These are phyloP conservation scores for Nicotiana otophora DNA, from an alignment of 257 asterid species.

Conservation along the genomic window DNA sequence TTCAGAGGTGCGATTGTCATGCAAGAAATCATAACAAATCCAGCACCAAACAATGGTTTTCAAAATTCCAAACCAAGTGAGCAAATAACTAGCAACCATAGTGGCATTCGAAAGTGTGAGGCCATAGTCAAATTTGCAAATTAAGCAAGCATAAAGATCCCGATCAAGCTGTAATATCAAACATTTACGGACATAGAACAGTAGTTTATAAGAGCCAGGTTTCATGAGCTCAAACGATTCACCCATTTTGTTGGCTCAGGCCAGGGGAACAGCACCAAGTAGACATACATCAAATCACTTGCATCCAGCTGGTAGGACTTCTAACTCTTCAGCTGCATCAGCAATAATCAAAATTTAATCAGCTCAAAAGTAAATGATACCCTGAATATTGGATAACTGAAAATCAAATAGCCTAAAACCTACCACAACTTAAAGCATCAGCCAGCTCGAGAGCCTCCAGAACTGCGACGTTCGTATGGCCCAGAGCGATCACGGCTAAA, in stretches of 20 bases:
- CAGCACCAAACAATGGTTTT: constrained; percentile 41
- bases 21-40: constrained; percentile 38
- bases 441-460: constrained; percentile 47
- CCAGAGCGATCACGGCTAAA: constrained; percentile 83
- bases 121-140: constrained; percentile 36
- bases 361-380: background rate
- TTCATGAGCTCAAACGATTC: constrained; percentile 39
- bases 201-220: constrained; percentile 45
- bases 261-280: constrained; percentile 27
- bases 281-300: constrained; percentile 17
- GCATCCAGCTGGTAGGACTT: constrained; percentile 29
- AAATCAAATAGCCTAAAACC: background rate
- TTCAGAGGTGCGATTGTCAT: constrained; percentile 30
- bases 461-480: constrained; percentile 78
- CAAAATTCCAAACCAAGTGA: constrained; percentile 36
- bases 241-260: constrained; percentile 25
- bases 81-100: constrained; percentile 62
- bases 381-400: background rate
- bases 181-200: constrained; percentile 50
- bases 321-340: constrained; percentile 37
- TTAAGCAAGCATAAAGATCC: constrained; percentile 45
- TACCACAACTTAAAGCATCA: background rate
- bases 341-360: background rate
- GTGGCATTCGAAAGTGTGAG: constrained; percentile 49
- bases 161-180: constrained; percentile 35